phyloP scores from a whole-genome alignment of 2,329 filamentous ascomycete genomes.

The Pseudogymnoascus sp. region DNA sequence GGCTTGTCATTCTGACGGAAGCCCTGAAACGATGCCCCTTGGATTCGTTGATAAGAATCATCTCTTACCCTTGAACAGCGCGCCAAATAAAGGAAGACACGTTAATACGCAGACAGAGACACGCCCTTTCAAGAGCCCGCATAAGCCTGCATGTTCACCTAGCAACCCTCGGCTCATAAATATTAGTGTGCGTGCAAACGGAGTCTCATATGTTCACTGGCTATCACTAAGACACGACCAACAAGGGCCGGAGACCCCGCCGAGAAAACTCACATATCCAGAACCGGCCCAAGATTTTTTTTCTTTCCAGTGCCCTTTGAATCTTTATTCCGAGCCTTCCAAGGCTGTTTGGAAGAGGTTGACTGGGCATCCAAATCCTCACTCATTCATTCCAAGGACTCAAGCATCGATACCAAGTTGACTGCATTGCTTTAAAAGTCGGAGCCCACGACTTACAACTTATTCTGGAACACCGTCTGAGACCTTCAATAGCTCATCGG shows the following conservation, averaged over 20 bases:
- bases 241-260: constrained; percentile 37
- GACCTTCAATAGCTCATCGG: neutral
- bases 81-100: neutral
- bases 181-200: constrained; percentile 26
- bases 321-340: constrained; percentile 13
- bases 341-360: constrained; percentile 1
- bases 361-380: neutral
- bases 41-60: constrained; percentile 7
- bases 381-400: neutral
- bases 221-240: constrained; percentile 36
- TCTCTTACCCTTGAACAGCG: constrained; percentile 29
- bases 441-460: neutral
- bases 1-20: neutral
- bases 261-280: constrained; percentile 31
- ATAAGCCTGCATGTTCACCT: constrained; percentile 24
- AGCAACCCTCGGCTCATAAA: constrained; percentile 4
- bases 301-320: constrained; percentile 12
- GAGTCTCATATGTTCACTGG: constrained; percentile 34
- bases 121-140: constrained; percentile 27
- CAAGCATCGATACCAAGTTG: neutral
- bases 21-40: constrained; percentile 2
- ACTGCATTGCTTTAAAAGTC: neutral
- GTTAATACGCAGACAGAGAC: constrained; percentile 36
- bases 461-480: constrained; percentile 7
- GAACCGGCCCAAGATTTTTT: constrained; percentile 2